Evolutionary conservation across 257 asterid species (phyloP).

Genomic region (Scutellaria minor): DNA sequence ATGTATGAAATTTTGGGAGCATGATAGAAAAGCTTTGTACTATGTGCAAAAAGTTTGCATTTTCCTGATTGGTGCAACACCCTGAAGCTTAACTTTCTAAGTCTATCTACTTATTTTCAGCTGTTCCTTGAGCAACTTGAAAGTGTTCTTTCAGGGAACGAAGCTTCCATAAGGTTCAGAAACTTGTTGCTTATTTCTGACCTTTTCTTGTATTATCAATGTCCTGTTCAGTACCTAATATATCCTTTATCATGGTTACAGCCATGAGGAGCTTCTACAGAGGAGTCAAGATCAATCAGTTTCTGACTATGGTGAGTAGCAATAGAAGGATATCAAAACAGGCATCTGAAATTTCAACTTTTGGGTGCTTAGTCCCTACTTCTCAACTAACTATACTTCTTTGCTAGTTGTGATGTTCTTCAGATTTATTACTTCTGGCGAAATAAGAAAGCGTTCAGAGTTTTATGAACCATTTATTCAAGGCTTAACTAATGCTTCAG

Average conservation of each 20-base stretch:
- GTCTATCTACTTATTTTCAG: slow-evolving; percentile 53
- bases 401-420: slow-evolving; percentile 93
- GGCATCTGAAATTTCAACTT: slow-evolving; percentile 9
- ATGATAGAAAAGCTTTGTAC: background rate
- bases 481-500: slow-evolving; percentile 75
- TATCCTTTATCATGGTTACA: slow-evolving; percentile 44
- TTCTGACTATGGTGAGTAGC: slow-evolving; percentile 87
- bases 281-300: slow-evolving; percentile 85
- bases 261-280: slow-evolving; percentile 82
- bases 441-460: slow-evolving; percentile 84
- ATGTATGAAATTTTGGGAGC: background rate
- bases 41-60: background rate
- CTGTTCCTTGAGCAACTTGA: slow-evolving; percentile 95
- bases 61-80: slow-evolving; percentile 24
- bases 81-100: slow-evolving; percentile 34
- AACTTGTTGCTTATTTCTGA: slow-evolving; percentile 29
- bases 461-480: slow-evolving; percentile 90
- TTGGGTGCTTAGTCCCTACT: background rate
- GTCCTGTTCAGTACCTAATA: slow-evolving; percentile 10
- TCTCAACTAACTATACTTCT: slow-evolving; percentile 39
- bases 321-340: slow-evolving; percentile 14
- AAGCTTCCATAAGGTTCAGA: slow-evolving; percentile 73
- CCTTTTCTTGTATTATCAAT: slow-evolving; percentile 23
- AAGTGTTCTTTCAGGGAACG: slow-evolving; percentile 71
- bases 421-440: slow-evolving; percentile 96